Conservation (phyloP, 2,329 filamentous ascomycete genomes). For the Akanthomyces lecanii region DNA sequence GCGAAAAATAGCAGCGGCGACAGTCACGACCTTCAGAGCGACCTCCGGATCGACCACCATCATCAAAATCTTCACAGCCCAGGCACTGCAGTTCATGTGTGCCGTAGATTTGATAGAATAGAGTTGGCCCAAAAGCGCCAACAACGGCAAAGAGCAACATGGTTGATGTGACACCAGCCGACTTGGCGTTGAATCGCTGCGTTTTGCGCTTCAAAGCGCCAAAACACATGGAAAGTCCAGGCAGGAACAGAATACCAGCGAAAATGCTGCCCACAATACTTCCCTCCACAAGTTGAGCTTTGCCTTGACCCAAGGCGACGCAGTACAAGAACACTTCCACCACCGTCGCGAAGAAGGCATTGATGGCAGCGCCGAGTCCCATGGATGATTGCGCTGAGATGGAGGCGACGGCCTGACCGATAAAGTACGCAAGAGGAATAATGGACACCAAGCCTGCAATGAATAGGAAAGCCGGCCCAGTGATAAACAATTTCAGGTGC, state of each 20-base stretch:
- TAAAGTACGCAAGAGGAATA: constrained; percentile 96
- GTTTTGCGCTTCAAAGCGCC: constrained; percentile 97
- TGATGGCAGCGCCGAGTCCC: constrained; percentile 94
- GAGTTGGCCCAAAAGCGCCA: constrained; percentile 87
- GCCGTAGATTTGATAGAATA: constrained; percentile 98
- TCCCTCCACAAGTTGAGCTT: constrained; percentile 87
- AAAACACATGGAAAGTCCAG: constrained; percentile 97
- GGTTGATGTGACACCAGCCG: constrained; percentile 92
- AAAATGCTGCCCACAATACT: constrained; percentile 98
- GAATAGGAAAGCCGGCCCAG: constrained; percentile 82
- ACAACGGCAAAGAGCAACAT: constrained; percentile 97
- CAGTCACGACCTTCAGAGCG: constrained; percentile 64
- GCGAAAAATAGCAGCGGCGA: constrained; percentile 89
- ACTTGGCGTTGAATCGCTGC: constrained; percentile 94
- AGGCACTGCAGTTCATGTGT: constrained; percentile 92
- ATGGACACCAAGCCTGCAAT: constrained; percentile 81
- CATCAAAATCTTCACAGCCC: constrained; percentile 50
- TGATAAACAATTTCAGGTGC: constrained; percentile 67
- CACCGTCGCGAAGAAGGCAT: constrained; percentile 95
- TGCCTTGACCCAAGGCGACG: constrained; percentile 86
- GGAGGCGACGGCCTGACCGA: constrained; percentile 94
- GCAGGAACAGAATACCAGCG: constrained; percentile 89
- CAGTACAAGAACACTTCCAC: constrained; percentile 98
- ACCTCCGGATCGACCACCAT: constrained; percentile 23
- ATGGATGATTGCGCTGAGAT: constrained; percentile 98